Conservation (phyloP, 306 rosid genomes). For the Lithocarpus polystachyus region DNA sequence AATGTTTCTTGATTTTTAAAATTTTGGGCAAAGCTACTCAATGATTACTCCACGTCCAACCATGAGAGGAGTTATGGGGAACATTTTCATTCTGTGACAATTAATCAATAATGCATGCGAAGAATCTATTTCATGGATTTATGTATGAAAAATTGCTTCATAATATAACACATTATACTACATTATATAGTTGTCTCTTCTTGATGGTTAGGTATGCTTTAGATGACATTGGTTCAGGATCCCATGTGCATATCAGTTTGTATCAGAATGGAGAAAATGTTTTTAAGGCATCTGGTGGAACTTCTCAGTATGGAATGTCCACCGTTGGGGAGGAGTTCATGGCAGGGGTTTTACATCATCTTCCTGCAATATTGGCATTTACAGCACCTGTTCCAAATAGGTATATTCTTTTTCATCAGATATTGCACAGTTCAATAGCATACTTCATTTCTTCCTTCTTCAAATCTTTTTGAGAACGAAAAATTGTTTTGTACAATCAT, state of each 20-base stretch:
- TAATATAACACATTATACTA: background rate
- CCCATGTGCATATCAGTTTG: constrained; percentile 89
- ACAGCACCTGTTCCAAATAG: constrained; percentile 84
- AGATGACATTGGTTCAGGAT: constrained; percentile 88
- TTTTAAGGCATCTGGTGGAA: constrained; percentile 59
- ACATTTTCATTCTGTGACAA: background rate
- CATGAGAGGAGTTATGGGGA: background rate
- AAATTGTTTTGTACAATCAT: too few relatives aligned
- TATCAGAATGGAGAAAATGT: constrained; percentile 74
- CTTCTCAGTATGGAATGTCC: constrained; percentile 74
- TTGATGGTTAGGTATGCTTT: constrained; percentile 51
- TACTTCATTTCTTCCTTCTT: too few relatives aligned
- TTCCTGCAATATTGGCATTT: constrained; percentile 76
- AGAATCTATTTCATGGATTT: constrained; percentile 1
- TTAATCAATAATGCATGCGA: background rate
- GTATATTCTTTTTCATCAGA: constrained; percentile 32
- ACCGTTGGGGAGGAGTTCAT: constrained; percentile 69
- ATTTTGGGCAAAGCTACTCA: background rate
- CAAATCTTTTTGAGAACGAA: too few relatives aligned
- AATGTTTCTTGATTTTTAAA: background rate
- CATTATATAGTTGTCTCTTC: constrained; percentile 25
- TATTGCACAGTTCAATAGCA: too few relatives aligned
- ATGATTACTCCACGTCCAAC: background rate
- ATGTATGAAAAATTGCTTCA: background rate
- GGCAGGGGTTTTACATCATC: constrained; percentile 88